Evolutionary conservation across 129 eudicot species (phyloP), one percentile per base, ranked within the genome.

Genomic region (Chrysanthemum seticuspe): DNA sequence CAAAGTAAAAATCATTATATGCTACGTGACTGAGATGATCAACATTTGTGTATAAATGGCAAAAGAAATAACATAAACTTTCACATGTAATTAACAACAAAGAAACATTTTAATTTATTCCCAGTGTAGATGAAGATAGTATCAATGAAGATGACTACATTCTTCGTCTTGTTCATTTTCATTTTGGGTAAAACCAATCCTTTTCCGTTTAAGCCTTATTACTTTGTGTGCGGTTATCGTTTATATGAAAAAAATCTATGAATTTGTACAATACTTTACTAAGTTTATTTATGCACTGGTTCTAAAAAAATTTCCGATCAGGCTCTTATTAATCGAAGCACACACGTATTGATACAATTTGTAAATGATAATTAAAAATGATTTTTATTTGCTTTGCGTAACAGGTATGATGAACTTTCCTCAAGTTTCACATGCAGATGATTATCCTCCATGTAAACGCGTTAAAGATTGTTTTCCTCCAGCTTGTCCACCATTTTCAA

Each of bases 401-500:
- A 31, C 10, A 64, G 68, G 27, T 64, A 5, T 36, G 27, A 8
- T 36, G 13, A 64, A 36, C 13, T 64, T 64, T 34, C 52, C 7
- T 2, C 68, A 64, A 64, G 48, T 36, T 31, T 14, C 51, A 0
- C 14, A 13, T 2, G 68, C 68, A 3, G 52, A 64, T 64, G 52
- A 64, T 36, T 64, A 64, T 36, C 52, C 68, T 64, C 68, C 68
- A 14, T 64, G 68, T 36, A n/a, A 64, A 1, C 36, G 14, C 3
- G n/a, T 14, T 14, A 36, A 36, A 31, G 68, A 64, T 4, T 64
- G 52, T 40, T 64, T 13, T 3, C 36, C 36, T 2, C 5, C 2
- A 3, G 0, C 6, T 36, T 64, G 52, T 14, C 14, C 25, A 2
- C 3, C 6, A 15, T 2, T 34, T n/a, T n/a, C 68, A 9, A 36